Evolutionary conservation across 345 rosid genomes (phyloP), one percentile per base, ranked within the genome.

Genomic region (Euclidium syriacum): DNA sequence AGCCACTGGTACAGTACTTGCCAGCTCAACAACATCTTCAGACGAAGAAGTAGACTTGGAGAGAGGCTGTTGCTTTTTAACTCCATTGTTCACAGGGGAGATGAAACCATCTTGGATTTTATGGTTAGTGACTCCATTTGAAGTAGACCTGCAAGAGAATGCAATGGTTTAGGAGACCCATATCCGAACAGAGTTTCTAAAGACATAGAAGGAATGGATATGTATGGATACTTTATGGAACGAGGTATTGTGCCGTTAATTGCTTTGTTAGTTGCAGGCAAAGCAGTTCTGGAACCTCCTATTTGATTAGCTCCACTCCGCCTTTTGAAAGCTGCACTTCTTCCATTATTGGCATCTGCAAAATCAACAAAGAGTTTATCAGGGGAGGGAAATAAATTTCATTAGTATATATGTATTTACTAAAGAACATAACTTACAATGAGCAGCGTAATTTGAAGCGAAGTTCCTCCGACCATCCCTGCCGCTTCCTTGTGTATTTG

Each of bases 301-400:
- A 17, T 29, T 26, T 67, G 73, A 74, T 60, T 66, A 62, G 54
- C 69, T 44, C 85, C 85, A 74, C 76, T 85, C 52, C 76, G 94
- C 78, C 78, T 82, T 57, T 63, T 78, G 27, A 52, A 6, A 70
- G 61, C 59, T 18, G 68, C 73, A 79, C 23, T 74, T 77, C 81
- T 81, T 54, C 77, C 83, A 68, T 79, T 79, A 48, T 69, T 70
- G 32, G 75, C 70, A 82, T 69, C 90, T 82, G 79, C 38, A 16
- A 50, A n/a, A 58, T 29, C 27, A 58, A 11, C 29, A 50, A 40
- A 58, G 27, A 50, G 35, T 29, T 39, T 30, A 49, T 5, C 2
- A 29, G 30, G 20, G n/a, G 51, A 39, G 16, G 16, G 4, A 7
- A 19, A 17, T 10, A 43, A 23, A 42, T 6, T 7, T 8, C 22